Evolutionary conservation across 768 basidiomycete genomes (phyloP).

Genomic region (Roridomyces roridus): DNA sequence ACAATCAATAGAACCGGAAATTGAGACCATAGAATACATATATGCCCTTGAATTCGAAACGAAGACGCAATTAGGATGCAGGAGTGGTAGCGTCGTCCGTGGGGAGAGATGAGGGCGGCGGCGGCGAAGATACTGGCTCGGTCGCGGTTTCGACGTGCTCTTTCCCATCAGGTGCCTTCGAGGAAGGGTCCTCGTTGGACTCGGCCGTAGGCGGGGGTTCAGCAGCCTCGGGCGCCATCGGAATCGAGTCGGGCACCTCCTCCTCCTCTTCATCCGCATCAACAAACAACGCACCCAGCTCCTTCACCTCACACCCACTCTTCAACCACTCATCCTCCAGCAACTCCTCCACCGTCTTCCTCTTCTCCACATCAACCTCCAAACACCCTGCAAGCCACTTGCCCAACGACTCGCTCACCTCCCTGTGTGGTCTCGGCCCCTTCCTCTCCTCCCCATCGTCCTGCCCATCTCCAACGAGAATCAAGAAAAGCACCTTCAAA

Average conservation of each 20-base stretch:
- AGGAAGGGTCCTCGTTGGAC: too few relatives aligned
- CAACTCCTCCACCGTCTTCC: slow-evolving; percentile 69
- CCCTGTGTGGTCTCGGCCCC: slow-evolving; percentile 57
- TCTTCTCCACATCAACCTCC: slow-evolving; percentile 77
- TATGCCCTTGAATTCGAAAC: too few relatives aligned
- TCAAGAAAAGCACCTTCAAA: slow-evolving; percentile 72
- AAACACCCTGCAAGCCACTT: slow-evolving; percentile 78
- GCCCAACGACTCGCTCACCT: slow-evolving; percentile 72
- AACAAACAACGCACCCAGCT: neutral
- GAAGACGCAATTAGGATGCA: too few relatives aligned
- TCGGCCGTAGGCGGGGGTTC: too few relatives aligned
- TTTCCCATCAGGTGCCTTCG: too few relatives aligned
- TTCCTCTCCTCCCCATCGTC: slow-evolving; percentile 82
- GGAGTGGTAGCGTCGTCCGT: too few relatives aligned
- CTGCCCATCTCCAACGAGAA: slow-evolving; percentile 69
- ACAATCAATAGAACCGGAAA: too few relatives aligned
- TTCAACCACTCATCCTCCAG: slow-evolving; percentile 46
- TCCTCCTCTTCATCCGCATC: slow-evolving; percentile 57
- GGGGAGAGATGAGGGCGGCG: too few relatives aligned
- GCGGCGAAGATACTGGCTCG: too few relatives aligned
- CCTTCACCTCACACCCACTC: slow-evolving; percentile 23
- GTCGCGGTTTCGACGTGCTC: too few relatives aligned
- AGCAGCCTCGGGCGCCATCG: too few relatives aligned
- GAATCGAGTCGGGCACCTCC: slow-evolving; percentile 66
- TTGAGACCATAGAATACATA: too few relatives aligned